These are phyloP conservation scores for Pholiota molesta DNA, from an alignment of 768 basidiomycete species.

Conservation along the genomic window DNA sequence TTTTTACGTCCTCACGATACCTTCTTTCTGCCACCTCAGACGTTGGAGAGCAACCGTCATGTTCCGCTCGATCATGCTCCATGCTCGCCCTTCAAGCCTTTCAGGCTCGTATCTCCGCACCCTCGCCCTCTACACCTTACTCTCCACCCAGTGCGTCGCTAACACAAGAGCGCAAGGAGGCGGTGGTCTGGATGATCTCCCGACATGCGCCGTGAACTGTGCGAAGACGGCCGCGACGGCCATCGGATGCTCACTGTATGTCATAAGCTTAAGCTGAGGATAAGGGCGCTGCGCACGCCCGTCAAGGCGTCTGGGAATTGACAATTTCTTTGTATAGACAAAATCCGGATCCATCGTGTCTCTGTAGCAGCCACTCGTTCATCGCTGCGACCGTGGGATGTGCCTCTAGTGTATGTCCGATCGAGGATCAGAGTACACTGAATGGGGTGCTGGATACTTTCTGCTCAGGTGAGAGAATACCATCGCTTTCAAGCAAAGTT, in stretches of 20 bases:
- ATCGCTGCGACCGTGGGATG: not conserved
- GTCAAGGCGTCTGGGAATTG: not conserved
- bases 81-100: not conserved
- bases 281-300: no score
- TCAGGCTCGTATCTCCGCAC: not conserved
- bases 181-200: not conserved
- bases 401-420: not conserved
- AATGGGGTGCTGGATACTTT: not conserved
- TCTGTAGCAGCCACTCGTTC: not conserved
- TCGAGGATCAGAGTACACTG: not conserved
- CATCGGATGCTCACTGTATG: conserved; percentile 4
- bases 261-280: not conserved
- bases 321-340: not conserved
- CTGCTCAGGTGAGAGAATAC: not conserved
- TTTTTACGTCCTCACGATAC: no score
- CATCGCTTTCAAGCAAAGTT: not conserved
- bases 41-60: no score
- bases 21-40: no score
- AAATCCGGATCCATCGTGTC: not conserved
- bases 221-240: conserved; percentile 1
- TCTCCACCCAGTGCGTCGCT: not conserved
- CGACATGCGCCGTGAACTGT: not conserved
- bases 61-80: not conserved
- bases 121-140: not conserved
- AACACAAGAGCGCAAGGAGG: not conserved